phyloP scores from a whole-genome alignment of 2,329 filamentous ascomycete genomes.

The Colletotrichum destructivum region DNA sequence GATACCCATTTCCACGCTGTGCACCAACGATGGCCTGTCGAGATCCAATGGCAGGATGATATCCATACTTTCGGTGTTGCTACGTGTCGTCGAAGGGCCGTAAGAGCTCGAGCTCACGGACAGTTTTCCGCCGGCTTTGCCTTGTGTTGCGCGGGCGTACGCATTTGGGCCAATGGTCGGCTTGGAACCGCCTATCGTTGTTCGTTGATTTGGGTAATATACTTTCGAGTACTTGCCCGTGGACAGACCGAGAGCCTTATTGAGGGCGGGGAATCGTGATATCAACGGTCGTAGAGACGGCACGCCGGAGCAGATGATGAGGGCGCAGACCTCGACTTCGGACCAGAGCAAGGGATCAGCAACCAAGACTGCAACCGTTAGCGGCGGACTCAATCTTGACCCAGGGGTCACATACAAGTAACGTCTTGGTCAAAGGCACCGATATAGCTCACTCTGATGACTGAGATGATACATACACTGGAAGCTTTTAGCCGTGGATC shows the following conservation, averaged over 20 bases:
- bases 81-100: slow-evolving; percentile 16
- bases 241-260: slow-evolving; percentile 49
- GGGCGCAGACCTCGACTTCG: slow-evolving; percentile 49
- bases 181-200: slow-evolving; percentile 34
- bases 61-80: slow-evolving; percentile 34
- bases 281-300: slow-evolving; percentile 50
- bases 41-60: slow-evolving; percentile 34
- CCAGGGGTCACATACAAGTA: slow-evolving; percentile 45
- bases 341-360: slow-evolving; percentile 50
- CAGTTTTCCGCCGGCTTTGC: slow-evolving; percentile 17
- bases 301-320: slow-evolving; percentile 52
- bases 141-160: slow-evolving; percentile 24
- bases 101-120: slow-evolving; percentile 33
- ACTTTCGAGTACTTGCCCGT: slow-evolving; percentile 35
- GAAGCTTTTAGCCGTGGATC: not conserved
- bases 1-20: slow-evolving; percentile 40
- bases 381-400: not conserved
- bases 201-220: slow-evolving; percentile 36
- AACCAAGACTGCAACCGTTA: slow-evolving; percentile 45
- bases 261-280: slow-evolving; percentile 49
- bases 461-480: slow-evolving; percentile 47
- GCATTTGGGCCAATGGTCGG: slow-evolving; percentile 30
- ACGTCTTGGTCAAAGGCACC: slow-evolving; percentile 45
- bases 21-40: slow-evolving; percentile 25
- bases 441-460: slow-evolving; percentile 49